Percentiles rank a stretch among this genome's conserved stretches.
Conservation (phyloP, 75 land plant species). For the Pinus taeda region DNA sequence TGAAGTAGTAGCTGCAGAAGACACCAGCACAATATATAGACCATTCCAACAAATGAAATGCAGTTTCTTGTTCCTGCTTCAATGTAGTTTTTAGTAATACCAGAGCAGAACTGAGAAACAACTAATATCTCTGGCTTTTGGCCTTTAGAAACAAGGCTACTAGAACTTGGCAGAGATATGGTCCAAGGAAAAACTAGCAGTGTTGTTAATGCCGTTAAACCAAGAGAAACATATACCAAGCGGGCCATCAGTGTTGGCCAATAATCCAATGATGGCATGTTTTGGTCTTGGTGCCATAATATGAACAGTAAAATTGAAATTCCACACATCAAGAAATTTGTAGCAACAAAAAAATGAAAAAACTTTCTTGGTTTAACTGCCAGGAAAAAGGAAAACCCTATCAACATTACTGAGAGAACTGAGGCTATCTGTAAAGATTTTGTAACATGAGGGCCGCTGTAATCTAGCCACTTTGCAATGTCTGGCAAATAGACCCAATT, state of each 20-base stretch:
- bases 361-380: slow-evolving; percentile 12
- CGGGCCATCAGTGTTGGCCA: slow-evolving; percentile 47
- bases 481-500: slow-evolving; percentile 88
- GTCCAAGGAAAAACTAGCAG: slow-evolving; percentile 56
- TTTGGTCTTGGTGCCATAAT: slow-evolving; percentile 15
- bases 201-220: slow-evolving; percentile 25
- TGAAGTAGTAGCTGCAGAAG: slow-evolving; percentile 85
- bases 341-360: slow-evolving; percentile 17
- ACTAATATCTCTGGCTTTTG: not conserved
- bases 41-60: slow-evolving; percentile 45
- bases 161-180: slow-evolving; percentile 18
- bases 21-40: slow-evolving; percentile 65
- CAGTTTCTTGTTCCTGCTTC: slow-evolving; percentile 20
- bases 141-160: not conserved
- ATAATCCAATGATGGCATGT: slow-evolving; percentile 17
- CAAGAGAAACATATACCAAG: slow-evolving; percentile 34
- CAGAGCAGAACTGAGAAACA: not conserved
- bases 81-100: not conserved
- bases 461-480: slow-evolving; percentile 74
- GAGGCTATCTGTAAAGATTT: slow-evolving; percentile 35
- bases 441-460: slow-evolving; percentile 25
- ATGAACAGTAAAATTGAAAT: slow-evolving; percentile 45
- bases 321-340: slow-evolving; percentile 23
- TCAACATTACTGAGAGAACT: slow-evolving; percentile 23
- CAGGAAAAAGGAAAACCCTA: slow-evolving; percentile 26